phyloP scores from a whole-genome alignment of 208 protist species.

The Vickermania spadyakhi region DNA sequence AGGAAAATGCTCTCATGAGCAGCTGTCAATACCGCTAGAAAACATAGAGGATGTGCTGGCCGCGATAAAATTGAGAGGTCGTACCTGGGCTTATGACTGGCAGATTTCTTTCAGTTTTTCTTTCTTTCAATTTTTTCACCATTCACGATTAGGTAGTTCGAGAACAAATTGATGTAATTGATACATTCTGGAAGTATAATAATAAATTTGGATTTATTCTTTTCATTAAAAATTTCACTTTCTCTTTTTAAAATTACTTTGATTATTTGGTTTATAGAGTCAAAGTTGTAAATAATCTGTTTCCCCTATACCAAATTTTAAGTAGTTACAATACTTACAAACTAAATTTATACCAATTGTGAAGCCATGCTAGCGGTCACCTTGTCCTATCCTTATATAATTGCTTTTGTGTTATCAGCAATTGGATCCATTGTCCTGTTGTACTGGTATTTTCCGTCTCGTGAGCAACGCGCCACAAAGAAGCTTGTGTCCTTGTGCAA shows the following conservation, averaged over 20 bases:
- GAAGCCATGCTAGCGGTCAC: too few species aligned
- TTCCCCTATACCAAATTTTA: neutral
- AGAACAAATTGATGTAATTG: neutral
- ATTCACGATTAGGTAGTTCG: neutral
- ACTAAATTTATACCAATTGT: too few species aligned
- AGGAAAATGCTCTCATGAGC: too few species aligned
- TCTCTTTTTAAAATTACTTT: neutral
- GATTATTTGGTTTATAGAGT: neutral
- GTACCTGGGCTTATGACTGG: too few species aligned
- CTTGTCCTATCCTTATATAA: neutral
- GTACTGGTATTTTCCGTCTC: neutral
- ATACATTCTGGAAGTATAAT: neutral
- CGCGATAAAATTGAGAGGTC: too few species aligned
- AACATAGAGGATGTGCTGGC: too few species aligned
- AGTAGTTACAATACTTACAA: neutral
- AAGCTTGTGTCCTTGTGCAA: neutral
- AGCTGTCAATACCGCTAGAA: too few species aligned
- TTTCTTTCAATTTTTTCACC: constrained; percentile 1
- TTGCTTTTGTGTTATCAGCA: neutral
- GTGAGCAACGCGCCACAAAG: neutral
- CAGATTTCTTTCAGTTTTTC: neutral
- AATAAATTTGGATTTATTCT: neutral
- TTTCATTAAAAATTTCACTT: neutral
- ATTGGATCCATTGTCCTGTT: neutral
- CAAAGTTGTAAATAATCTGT: neutral